phyloP scores from a whole-genome alignment of 2,329 filamentous ascomycete genomes.

The Westerdykella aurantiaca region DNA sequence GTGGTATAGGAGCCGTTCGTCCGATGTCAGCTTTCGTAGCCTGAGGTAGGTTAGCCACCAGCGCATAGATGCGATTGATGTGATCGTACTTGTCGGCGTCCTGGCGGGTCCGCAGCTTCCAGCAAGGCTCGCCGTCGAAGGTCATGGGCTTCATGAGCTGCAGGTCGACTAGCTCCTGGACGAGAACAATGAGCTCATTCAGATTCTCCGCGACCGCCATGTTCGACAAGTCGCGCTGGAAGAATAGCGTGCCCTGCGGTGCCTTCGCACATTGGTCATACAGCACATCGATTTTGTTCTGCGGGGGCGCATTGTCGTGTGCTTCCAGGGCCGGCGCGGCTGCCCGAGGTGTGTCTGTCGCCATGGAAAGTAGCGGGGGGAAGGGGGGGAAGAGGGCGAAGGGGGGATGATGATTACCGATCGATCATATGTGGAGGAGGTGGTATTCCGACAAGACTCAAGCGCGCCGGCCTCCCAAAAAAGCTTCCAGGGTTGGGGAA shows the following conservation, averaged over 20 bases:
- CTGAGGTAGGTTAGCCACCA: slow-evolving; percentile 13
- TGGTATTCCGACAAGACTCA: no score
- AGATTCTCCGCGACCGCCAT: slow-evolving; percentile 34
- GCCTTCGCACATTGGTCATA: slow-evolving; percentile 36
- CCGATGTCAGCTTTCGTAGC: slow-evolving; percentile 47
- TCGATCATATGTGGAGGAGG: not conserved
- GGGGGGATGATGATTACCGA: not conserved
- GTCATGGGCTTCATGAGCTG: slow-evolving; percentile 37
- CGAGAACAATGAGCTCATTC: slow-evolving; percentile 25
- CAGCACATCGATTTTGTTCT: slow-evolving; percentile 23
- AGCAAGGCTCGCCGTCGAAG: slow-evolving; percentile 33
- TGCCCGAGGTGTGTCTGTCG: not conserved
- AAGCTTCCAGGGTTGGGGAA: no score
- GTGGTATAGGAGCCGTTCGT: slow-evolving; percentile 82
- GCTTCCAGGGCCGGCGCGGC: not conserved
- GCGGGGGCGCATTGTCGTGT: not conserved
- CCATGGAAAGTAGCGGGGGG: no score
- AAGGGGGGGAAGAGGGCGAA: no score
- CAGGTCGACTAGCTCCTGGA: slow-evolving; percentile 30
- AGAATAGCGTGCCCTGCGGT: slow-evolving; percentile 34
- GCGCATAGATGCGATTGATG: not conserved
- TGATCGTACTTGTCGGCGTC: slow-evolving; percentile 34
- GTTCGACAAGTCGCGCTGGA: slow-evolving; percentile 35
- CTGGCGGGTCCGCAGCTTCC: slow-evolving; percentile 30
- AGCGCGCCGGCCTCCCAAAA: no score